Evolutionary conservation across 2,329 filamentous ascomycete genomes (phyloP).

Genomic region (Talaromyces sp.): DNA sequence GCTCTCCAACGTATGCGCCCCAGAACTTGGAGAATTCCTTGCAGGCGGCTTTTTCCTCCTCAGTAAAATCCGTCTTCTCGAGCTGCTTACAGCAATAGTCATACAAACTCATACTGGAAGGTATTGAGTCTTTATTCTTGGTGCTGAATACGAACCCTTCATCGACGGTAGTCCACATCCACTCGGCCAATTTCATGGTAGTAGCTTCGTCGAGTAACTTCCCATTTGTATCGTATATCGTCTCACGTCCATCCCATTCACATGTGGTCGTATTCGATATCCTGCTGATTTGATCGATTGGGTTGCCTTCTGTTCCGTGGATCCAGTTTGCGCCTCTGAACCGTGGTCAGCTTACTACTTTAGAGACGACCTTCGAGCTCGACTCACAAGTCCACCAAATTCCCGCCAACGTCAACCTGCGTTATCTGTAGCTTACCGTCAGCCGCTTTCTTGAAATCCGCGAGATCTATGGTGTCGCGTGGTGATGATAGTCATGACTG

Average conservation of each 20-base stretch:
- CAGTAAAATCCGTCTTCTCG: slow-evolving; percentile 35
- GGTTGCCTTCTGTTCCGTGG: slow-evolving; percentile 58
- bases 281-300: slow-evolving; percentile 55
- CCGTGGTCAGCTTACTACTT: slow-evolving; percentile 20
- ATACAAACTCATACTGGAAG: slow-evolving; percentile 50
- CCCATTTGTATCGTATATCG: slow-evolving; percentile 49
- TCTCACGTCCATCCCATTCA: slow-evolving; percentile 51
- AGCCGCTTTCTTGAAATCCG: background rate
- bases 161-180: slow-evolving; percentile 57
- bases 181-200: slow-evolving; percentile 35
- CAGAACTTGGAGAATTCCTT: slow-evolving; percentile 57
- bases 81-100: slow-evolving; percentile 55
- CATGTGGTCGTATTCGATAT: slow-evolving; percentile 50
- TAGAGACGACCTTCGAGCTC: background rate
- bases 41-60: slow-evolving; percentile 46
- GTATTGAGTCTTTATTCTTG: slow-evolving; percentile 49
- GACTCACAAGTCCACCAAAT: slow-evolving; percentile 54
- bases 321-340: slow-evolving; percentile 62
- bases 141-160: slow-evolving; percentile 60
- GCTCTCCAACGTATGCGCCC: slow-evolving; percentile 62
- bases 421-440: slow-evolving; percentile 40
- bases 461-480: slow-evolving; percentile 9
- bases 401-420: slow-evolving; percentile 47
- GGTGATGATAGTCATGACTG: slow-evolving; percentile 19
- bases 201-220: slow-evolving; percentile 35